These are phyloP conservation scores for Lactarius sanguifluus DNA, from an alignment of 768 basidiomycete genomes.

Conservation along the genomic window DNA sequence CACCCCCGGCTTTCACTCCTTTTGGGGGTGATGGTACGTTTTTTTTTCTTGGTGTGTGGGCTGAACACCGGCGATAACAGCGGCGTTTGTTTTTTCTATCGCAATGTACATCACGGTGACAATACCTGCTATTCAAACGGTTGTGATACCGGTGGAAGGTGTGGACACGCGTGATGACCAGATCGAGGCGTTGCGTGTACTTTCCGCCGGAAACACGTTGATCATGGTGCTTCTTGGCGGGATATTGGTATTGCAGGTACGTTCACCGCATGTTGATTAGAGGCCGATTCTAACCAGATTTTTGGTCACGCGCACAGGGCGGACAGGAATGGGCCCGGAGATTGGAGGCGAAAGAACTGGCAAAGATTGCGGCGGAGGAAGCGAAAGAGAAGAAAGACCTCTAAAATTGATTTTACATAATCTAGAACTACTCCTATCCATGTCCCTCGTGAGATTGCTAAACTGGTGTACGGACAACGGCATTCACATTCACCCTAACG, in stretches of 20 bases:
- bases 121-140: slow-evolving; percentile 73
- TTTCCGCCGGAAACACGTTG: slow-evolving; percentile 87
- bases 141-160: slow-evolving; percentile 55
- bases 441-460: slow-evolving; percentile 20
- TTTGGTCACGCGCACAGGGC: slow-evolving; percentile 46
- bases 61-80: slow-evolving; percentile 41
- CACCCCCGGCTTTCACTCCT: background rate
- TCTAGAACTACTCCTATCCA: slow-evolving; percentile 17
- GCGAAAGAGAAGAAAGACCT: slow-evolving; percentile 25
- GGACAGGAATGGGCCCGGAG: slow-evolving; percentile 66
- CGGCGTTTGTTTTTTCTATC: slow-evolving; percentile 69
- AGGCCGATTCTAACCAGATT: slow-evolving; percentile 12
- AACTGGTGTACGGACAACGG: slow-evolving; percentile 31
- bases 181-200: slow-evolving; percentile 74
- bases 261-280: slow-evolving; percentile 31
- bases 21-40: background rate
- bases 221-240: slow-evolving; percentile 66
- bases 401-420: slow-evolving; percentile 24
- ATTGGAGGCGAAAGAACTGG: slow-evolving; percentile 26
- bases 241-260: slow-evolving; percentile 71
- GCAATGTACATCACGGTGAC: slow-evolving; percentile 83
- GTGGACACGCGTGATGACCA: slow-evolving; percentile 64
- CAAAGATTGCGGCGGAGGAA: slow-evolving; percentile 27
- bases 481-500: slow-evolving; percentile 29
- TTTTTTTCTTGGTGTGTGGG: background rate